phyloP scores from a whole-genome alignment of 352 stramenopile species.

The Thalassiosira mediterranea region DNA sequence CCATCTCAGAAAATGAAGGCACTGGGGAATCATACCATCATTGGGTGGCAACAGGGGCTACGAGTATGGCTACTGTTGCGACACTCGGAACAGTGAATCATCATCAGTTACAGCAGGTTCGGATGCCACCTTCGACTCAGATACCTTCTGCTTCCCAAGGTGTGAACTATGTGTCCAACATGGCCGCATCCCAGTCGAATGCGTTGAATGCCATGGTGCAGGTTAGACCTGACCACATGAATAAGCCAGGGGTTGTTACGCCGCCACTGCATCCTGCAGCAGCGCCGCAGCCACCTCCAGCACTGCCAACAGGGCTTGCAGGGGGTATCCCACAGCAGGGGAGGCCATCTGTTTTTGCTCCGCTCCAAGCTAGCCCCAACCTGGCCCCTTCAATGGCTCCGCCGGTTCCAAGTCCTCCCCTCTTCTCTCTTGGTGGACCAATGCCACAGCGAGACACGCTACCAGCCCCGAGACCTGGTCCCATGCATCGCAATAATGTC shows the following conservation, averaged over 20 bases:
- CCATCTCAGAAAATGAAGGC: slow-evolving; percentile 76
- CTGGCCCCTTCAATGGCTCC: slow-evolving; percentile 37
- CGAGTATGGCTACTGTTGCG: slow-evolving; percentile 28
- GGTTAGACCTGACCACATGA: slow-evolving; percentile 32
- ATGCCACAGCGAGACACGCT: background rate
- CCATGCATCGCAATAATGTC: slow-evolving; percentile 10
- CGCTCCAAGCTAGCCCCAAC: slow-evolving; percentile 59
- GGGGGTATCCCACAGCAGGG: slow-evolving; percentile 4
- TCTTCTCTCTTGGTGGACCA: slow-evolving; percentile 40
- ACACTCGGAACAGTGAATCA: slow-evolving; percentile 40
- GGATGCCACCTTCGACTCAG: background rate
- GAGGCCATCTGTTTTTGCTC: slow-evolving; percentile 53
- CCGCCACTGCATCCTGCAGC: slow-evolving; percentile 41
- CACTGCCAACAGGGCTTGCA: slow-evolving; percentile 23
- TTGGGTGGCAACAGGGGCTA: slow-evolving; percentile 9
- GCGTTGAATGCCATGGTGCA: slow-evolving; percentile 24
- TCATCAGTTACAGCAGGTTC: slow-evolving; percentile 22
- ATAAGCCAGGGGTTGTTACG: slow-evolving; percentile 51
- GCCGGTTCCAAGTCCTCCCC: slow-evolving; percentile 13
- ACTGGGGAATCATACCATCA: slow-evolving; percentile 25
- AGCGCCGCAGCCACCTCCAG: slow-evolving; percentile 33
- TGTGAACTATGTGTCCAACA: slow-evolving; percentile 30
- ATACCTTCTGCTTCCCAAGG: background rate
- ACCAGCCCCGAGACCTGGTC: slow-evolving; percentile 16
- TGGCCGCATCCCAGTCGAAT: slow-evolving; percentile 21